Evolutionary conservation across 495 filamentous ascomycete species (phyloP).

Genomic region (Astrothelium macrocarpum): DNA sequence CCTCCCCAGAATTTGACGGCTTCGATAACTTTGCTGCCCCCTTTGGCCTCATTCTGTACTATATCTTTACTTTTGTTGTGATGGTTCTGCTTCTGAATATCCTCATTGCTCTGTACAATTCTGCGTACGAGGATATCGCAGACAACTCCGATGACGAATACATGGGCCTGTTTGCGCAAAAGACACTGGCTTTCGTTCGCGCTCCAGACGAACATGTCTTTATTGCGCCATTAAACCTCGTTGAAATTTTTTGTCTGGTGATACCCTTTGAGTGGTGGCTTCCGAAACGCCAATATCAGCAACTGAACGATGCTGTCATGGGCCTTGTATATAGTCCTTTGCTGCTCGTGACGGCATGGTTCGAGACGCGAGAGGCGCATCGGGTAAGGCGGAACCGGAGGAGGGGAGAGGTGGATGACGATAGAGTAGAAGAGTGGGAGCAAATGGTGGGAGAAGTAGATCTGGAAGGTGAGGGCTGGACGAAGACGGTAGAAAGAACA

Average conservation of each 20-base stretch:
- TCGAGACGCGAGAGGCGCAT: conserved; percentile 62
- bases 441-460: conserved; percentile 61
- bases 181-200: conserved; percentile 91
- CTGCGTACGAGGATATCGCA: conserved; percentile 91
- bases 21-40: conserved; percentile 72
- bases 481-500: conserved; percentile 57
- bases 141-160: conserved; percentile 92
- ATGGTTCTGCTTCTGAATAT: conserved; percentile 89
- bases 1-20: conserved; percentile 78
- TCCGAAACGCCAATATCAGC: conserved; percentile 53
- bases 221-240: conserved; percentile 84
- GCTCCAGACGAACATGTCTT: conserved; percentile 98
- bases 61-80: conserved; percentile 93
- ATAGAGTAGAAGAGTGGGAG: conserved; percentile 86
- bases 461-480: conserved; percentile 74
- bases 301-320: conserved; percentile 82
- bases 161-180: conserved; percentile 75
- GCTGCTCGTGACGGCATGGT: conserved; percentile 63
- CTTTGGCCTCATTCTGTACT: conserved; percentile 85
- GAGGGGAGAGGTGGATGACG: conserved; percentile 82
- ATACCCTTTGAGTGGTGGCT: conserved; percentile 97
- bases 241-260: conserved; percentile 73
- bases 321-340: conserved; percentile 74
- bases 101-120: conserved; percentile 93
- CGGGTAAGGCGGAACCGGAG: conserved; percentile 61